Evolutionary conservation across 257 asterid genomes (phyloP), one percentile per base, ranked within the genome.

Genomic region (Avicennia marina): DNA sequence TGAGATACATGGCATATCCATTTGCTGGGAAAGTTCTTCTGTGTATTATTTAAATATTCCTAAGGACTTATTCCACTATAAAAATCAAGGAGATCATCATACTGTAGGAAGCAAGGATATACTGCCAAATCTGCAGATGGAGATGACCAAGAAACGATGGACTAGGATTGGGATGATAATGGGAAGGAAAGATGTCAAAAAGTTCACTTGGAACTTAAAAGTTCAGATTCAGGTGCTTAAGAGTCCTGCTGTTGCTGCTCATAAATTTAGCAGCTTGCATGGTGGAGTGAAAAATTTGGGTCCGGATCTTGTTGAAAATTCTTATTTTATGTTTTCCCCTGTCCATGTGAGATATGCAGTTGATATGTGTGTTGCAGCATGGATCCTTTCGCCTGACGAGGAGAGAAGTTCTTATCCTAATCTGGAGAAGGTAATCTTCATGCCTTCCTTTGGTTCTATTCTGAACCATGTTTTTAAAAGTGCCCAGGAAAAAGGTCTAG

Each of bases 301-400:
- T 55, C 70, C 83, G 76, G 81, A 85, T 74, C 88, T 87, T 62
- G 62, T 83, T 48, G 93, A 83, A 55, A 73, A 77, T 60, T 69
- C 81, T 22, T 72, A 77, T 68, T 75, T 67, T 69, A 69, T 83
- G 82, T 70, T 91, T 58, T 55, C 84, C 49, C 77, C 94, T 32
- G 57, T 79, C 71, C 69, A 65, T 33, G 54, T 85, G 62, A 75
- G 79, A 69, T 69, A 65, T 71, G 82, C 82, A 40, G 71, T 88
- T 70, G 98, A 91, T 68, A 57, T 88, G 77, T 72, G 80, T 54
- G 70, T 88, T 52, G 83, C 75, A 41, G 81, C 90, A 40, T 91
- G 98, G 98, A 84, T 83, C 58, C 94, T 91, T 66, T 85, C 95
- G 43, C 98, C 98, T 56, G 98, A 90, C 75, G 95, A 85, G 73